A percentile compares a stretch with the other conserved stretches of the same genome.
Conservation (phyloP, 306 rosid genomes). For the Dalbergia cochinchinensis region DNA sequence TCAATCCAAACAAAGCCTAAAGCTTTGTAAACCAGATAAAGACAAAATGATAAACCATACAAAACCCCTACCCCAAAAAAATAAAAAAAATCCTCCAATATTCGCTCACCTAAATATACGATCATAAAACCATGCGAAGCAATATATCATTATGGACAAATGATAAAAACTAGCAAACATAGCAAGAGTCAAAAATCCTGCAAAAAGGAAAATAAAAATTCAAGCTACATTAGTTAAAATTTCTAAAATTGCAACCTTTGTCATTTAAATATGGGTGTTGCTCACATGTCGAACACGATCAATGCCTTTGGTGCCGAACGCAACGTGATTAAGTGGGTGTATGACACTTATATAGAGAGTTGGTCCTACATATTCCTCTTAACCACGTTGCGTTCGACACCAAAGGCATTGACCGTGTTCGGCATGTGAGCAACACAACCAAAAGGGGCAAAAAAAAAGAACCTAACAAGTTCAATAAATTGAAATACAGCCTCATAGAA, state of each 20-base stretch:
- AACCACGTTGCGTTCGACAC: no score
- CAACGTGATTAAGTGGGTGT: no score
- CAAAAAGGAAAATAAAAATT: neutral
- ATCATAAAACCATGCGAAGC: no score
- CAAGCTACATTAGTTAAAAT: conserved; percentile 1
- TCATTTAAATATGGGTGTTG: no score
- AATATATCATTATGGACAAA: neutral
- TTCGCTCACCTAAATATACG: neutral
- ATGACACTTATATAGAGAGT: no score
- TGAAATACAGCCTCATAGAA: neutral
- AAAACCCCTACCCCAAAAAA: neutral
- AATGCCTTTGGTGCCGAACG: no score
- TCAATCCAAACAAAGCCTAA: no score
- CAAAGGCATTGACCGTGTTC: no score
- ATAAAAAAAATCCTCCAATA: neutral
- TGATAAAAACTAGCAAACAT: neutral
- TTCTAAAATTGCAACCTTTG: neutral
- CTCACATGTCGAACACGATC: no score
- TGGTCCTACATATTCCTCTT: no score
- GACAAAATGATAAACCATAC: neutral
- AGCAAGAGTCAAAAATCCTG: neutral
- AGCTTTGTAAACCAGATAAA: neutral
- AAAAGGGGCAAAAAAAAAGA: neutral
- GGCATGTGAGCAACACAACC: no score
- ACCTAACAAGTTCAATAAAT: conserved; percentile 1